Evolutionary conservation across 371 early-diverging fungal species (phyloP), one percentile per base, ranked within the genome.

Genomic region (Capillidium rhysosporum): DNA sequence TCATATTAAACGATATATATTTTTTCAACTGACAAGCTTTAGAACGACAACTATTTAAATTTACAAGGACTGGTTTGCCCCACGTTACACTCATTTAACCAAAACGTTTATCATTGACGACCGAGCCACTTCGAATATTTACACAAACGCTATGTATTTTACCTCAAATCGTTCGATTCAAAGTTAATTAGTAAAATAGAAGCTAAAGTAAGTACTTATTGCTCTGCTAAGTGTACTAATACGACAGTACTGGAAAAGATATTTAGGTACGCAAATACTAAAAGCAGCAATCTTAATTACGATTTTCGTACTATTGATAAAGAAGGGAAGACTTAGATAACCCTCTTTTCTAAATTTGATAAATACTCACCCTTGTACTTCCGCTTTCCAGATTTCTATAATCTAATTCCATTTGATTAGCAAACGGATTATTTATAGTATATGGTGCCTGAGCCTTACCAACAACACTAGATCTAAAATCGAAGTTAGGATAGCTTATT

Each of bases 1-100:
- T 65, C 21, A 57, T 77, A 18, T 68, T 82, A 39, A 80, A 80
- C 52, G 88, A 87, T 56, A 63, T 84, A 16, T 68, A 77, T 0
- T 68, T 85, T 9, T 72, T 84, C 25, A 79, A 86, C 61, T 69
- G 79, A 1, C 70, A 69, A 10, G 68, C 69, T 10, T 66, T 75
- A 61, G 65, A 67, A 49, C 84, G 85, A 84, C 69, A 65, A 16
- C 59, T 63, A 28, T 67, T 69, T 31, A 58, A 58, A 5, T 65
- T 77, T n/a, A 65, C 67, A 5, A 68, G 70, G 9, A 72, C 74
- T 0, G 43, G 0, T 73, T 69, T 41, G 64, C 73, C 12, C 85
- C 86, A n/a, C 65, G 88, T 23, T 87, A 86, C 63, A 86, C 88
- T 2, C 88, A 87, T 56, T 60, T 85, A 16, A 71, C 82, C 43